Evolutionary conservation across 164 flowering plant genomes (phyloP).

Genomic region (Amborella trichopoda): DNA sequence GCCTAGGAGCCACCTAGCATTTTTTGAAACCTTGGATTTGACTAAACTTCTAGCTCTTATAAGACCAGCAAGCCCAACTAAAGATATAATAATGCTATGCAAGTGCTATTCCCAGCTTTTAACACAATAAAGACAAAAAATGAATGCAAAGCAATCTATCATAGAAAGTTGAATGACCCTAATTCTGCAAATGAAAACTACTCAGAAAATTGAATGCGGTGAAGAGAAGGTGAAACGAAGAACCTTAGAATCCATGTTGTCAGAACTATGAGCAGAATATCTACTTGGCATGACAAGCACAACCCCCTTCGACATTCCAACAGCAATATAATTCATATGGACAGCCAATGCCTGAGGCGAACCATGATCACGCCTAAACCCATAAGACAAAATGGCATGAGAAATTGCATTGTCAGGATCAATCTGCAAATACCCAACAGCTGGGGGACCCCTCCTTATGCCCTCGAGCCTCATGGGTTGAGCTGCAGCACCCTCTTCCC

Average conservation of each 20-base stretch:
- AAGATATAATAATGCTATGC: too few relatives aligned
- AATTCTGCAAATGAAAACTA: too few relatives aligned
- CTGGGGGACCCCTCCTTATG: slow-evolving; percentile 65
- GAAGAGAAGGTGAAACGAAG: neutral
- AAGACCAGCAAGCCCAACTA: too few relatives aligned
- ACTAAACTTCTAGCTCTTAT: too few relatives aligned
- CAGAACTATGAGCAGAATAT: slow-evolving; percentile 58
- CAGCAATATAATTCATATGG: slow-evolving; percentile 69
- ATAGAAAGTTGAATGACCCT: too few relatives aligned
- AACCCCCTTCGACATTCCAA: slow-evolving; percentile 79
- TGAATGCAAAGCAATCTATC: too few relatives aligned
- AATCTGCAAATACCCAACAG: slow-evolving; percentile 80
- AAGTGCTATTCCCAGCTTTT: too few relatives aligned
- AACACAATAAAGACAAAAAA: too few relatives aligned
- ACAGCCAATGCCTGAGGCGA: slow-evolving; percentile 79
- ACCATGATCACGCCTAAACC: slow-evolving; percentile 74
- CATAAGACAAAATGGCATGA: slow-evolving; percentile 48
- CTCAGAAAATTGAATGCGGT: too few relatives aligned
- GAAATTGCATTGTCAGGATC: slow-evolving; percentile 47
- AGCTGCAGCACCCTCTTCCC: slow-evolving; percentile 94
- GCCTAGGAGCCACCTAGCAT: too few relatives aligned
- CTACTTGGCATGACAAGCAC: slow-evolving; percentile 65
- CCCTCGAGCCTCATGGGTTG: slow-evolving; percentile 99
- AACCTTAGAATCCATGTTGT: slow-evolving; percentile 85
- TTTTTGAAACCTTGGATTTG: too few relatives aligned